phyloP scores from a whole-genome alignment of 208 protist species.

The Zelonia costaricensis region DNA sequence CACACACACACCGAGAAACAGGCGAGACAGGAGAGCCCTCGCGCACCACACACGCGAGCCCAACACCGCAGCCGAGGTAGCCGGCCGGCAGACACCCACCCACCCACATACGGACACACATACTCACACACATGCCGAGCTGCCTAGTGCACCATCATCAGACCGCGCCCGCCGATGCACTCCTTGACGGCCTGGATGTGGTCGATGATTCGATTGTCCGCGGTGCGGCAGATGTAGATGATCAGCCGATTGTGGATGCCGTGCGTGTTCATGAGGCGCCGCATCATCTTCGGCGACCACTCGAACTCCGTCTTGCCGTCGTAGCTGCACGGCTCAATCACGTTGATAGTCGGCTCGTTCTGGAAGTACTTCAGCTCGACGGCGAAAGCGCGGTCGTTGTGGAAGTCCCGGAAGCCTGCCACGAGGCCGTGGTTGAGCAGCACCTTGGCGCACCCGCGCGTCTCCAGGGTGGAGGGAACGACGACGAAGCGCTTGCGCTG shows the following conservation, averaged over 20 bases:
- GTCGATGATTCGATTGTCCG: slow-evolving; percentile 89
- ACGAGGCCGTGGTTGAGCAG: slow-evolving; percentile 89
- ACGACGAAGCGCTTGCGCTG: slow-evolving; percentile 91
- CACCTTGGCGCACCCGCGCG: slow-evolving; percentile 84
- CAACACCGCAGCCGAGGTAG: not conserved
- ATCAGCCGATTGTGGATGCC: slow-evolving; percentile 89
- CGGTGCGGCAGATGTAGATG: slow-evolving; percentile 83
- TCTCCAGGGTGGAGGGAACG: slow-evolving; percentile 88
- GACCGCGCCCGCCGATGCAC: slow-evolving; percentile 78
- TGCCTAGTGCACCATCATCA: slow-evolving; percentile 88
- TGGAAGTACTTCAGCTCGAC: slow-evolving; percentile 94
- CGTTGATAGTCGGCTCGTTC: slow-evolving; percentile 82
- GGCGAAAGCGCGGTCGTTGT: slow-evolving; percentile 91
- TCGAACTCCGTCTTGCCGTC: slow-evolving; percentile 90
- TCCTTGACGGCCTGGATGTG: slow-evolving; percentile 90
- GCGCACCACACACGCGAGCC: no score
- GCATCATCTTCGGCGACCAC: slow-evolving; percentile 94
- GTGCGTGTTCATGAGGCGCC: slow-evolving; percentile 79
- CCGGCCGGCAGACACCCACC: not conserved
- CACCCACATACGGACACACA: not conserved
- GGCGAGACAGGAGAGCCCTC: no score
- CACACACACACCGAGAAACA: not conserved
- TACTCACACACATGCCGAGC: not conserved
- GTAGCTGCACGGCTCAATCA: slow-evolving; percentile 88
- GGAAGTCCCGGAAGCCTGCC: slow-evolving; percentile 90